phyloP scores from a whole-genome alignment of 2,329 filamentous ascomycete genomes.

The Gremmenia infestans region DNA sequence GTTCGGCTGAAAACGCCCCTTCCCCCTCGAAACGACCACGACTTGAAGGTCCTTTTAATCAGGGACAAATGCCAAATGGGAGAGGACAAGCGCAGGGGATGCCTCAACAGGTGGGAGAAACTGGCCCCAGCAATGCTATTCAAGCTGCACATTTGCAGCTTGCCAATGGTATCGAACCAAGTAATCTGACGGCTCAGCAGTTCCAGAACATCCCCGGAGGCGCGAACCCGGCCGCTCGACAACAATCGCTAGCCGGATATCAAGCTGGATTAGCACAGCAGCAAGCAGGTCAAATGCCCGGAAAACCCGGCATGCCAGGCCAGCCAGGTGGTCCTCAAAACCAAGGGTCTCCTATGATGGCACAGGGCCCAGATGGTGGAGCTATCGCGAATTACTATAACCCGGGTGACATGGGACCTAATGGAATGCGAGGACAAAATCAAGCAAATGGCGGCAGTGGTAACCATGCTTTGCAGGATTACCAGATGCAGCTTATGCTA shows the following conservation, averaged over 20 bases:
- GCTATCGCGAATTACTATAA: conserved; percentile 59
- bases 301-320: conserved; percentile 65
- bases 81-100: conserved; percentile 61
- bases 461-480: conserved; percentile 80
- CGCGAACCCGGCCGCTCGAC: conserved; percentile 29
- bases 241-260: conserved; percentile 80
- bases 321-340: conserved; percentile 65
- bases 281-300: conserved; percentile 66
- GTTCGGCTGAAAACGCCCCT: conserved; percentile 78
- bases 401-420: conserved; percentile 52
- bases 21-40: conserved; percentile 89
- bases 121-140: conserved; percentile 41
- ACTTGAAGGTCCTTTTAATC: conserved; percentile 70
- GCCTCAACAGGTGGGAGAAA: conserved; percentile 62
- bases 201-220: conserved; percentile 57
- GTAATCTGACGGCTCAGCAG: conserved; percentile 68
- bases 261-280: conserved; percentile 78
- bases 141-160: conserved; percentile 57
- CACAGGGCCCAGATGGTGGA: conserved; percentile 61
- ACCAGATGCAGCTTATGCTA: conserved; percentile 85
- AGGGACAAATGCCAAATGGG: conserved; percentile 67
- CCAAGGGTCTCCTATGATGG: conserved; percentile 78
- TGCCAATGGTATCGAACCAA: conserved; percentile 70
- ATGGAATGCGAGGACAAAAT: conserved; percentile 51
- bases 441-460: conserved; percentile 29